Percentiles rank a stretch among this genome's conserved stretches.
Evolutionary conservation across 495 filamentous ascomycete genomes (phyloP).

Genomic region (Parachaetomium inaequale): DNA sequence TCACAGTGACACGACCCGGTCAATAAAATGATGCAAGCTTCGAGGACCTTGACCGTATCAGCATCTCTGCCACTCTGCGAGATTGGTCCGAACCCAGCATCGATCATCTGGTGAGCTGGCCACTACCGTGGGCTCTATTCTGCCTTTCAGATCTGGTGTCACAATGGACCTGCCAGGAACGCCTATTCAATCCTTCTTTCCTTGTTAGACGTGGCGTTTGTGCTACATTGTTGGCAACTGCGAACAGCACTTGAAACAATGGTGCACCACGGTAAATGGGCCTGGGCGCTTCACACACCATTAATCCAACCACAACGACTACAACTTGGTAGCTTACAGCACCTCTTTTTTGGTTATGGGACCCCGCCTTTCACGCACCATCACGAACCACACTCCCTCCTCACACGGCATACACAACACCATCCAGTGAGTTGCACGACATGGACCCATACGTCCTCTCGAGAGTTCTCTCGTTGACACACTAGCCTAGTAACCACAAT

Average conservation of each 20-base stretch:
- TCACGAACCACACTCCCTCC: background rate
- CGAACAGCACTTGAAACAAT: background rate
- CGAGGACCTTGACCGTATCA: too few relatives aligned
- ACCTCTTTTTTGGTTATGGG: background rate
- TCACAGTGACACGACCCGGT: too few relatives aligned
- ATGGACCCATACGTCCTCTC: background rate
- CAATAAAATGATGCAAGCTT: too few relatives aligned
- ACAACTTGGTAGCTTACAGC: background rate
- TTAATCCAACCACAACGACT: background rate
- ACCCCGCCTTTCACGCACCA: background rate
- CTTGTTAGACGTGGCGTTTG: background rate
- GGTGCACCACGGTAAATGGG: background rate
- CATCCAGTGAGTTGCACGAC: background rate
- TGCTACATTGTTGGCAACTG: background rate
- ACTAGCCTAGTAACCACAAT: background rate
- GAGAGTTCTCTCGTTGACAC: too few relatives aligned
- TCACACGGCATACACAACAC: background rate
- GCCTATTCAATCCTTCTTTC: background rate
- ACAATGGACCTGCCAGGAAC: background rate
- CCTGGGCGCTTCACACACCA: too few relatives aligned
- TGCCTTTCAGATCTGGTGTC: background rate
- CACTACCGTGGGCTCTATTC: background rate
- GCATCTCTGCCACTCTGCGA: too few relatives aligned
- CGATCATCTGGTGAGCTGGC: too few relatives aligned
- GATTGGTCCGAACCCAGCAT: too few relatives aligned